Conservation (phyloP, 108 stramenopile genomes). For the Skeletonema menzelii region DNA sequence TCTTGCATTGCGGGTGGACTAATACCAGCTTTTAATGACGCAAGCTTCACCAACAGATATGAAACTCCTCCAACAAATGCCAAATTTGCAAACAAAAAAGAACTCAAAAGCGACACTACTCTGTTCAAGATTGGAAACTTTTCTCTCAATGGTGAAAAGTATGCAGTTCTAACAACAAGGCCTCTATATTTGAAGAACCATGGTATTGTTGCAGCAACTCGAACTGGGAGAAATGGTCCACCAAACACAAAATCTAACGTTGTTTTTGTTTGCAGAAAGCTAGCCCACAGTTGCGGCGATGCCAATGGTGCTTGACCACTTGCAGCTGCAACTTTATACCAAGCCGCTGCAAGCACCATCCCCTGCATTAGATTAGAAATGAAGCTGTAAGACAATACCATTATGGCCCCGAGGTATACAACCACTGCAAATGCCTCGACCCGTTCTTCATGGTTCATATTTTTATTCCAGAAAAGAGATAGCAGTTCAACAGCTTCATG, state of each 20-base stretch:
- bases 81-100: slow-evolving; percentile 32
- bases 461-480: slow-evolving; percentile 37
- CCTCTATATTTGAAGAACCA: slow-evolving; percentile 47
- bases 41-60: slow-evolving; percentile 18
- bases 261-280: slow-evolving; percentile 21
- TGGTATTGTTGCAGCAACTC: slow-evolving; percentile 42
- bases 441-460: slow-evolving; percentile 31
- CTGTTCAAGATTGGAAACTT: slow-evolving; percentile 47
- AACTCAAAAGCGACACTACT: slow-evolving; percentile 13
- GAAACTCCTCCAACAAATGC: slow-evolving; percentile 23
- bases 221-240: slow-evolving; percentile 41
- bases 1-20: slow-evolving; percentile 8
- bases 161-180: slow-evolving; percentile 25
- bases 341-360: slow-evolving; percentile 40
- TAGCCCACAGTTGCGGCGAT: slow-evolving; percentile 15
- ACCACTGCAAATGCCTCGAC: slow-evolving; percentile 30
- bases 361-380: slow-evolving; percentile 44
- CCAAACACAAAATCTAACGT: slow-evolving; percentile 46
- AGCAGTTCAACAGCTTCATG: slow-evolving; percentile 40
- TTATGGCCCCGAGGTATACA: slow-evolving; percentile 39
- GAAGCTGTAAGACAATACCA: slow-evolving; percentile 42
- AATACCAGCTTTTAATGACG: slow-evolving; percentile 15
- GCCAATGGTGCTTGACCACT: slow-evolving; percentile 26
- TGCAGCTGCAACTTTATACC: slow-evolving; percentile 29
- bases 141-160: slow-evolving; percentile 26